A percentile compares a stretch with the other conserved stretches of the same genome.
phyloP scores from a whole-genome alignment of 177 flowering plant genomes.

The Vitis hybrid region DNA sequence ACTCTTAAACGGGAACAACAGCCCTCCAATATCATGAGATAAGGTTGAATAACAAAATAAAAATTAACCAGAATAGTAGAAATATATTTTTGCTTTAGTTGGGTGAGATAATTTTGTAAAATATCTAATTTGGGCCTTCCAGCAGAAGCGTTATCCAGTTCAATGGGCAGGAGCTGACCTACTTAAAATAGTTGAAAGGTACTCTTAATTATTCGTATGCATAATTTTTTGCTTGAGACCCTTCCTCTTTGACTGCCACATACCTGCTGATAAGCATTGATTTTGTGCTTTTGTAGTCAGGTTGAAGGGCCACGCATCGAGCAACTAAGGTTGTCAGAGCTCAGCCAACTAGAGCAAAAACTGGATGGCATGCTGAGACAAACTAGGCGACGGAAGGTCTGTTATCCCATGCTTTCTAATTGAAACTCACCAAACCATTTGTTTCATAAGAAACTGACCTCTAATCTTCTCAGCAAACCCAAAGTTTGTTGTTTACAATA shows the following conservation, averaged over 20 bases:
- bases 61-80: too few species aligned
- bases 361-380: conserved; percentile 6
- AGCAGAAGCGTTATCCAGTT: not conserved
- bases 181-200: conserved; percentile 5
- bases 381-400: conserved; percentile 9
- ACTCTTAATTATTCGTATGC: not conserved
- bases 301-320: conserved; percentile 8
- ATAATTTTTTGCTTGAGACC: too few species aligned
- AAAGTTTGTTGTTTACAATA: not conserved
- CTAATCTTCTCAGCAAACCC: not conserved
- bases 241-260: too few species aligned
- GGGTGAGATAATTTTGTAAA: too few species aligned
- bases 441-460: too few species aligned
- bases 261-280: too few species aligned
- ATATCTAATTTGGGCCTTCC: not conserved
- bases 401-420: not conserved
- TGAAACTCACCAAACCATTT: too few species aligned
- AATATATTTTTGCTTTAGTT: too few species aligned
- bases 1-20: too few species aligned
- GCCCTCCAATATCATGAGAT: too few species aligned
- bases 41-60: too few species aligned
- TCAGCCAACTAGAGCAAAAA: conserved; percentile 5
- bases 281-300: conserved; percentile 1
- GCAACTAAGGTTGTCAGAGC: conserved; percentile 1
- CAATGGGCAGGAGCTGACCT: not conserved